These are phyloP conservation scores for Globisporangium megalacanthum DNA, from an alignment of 352 stramenopile genomes.

Conservation along the genomic window DNA sequence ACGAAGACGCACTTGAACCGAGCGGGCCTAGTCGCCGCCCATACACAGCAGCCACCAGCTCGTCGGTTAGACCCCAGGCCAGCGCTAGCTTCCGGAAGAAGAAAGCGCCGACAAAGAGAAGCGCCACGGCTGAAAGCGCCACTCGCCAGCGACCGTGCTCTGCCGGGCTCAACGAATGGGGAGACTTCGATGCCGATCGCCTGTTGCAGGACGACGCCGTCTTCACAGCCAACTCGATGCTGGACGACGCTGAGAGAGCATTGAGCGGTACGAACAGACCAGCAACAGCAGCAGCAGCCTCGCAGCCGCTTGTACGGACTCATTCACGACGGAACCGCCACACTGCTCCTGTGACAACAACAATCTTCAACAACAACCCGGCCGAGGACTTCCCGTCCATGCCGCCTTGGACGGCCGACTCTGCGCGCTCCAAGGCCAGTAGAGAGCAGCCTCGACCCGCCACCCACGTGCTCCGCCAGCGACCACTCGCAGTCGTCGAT, in stretches of 20 bases:
- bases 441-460: slow-evolving; percentile 8
- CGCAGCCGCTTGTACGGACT: background rate
- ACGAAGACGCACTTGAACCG: background rate
- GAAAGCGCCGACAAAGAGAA: slow-evolving; percentile 5
- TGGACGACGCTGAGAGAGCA: slow-evolving; percentile 9
- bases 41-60: slow-evolving; percentile 6
- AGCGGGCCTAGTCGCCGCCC: slow-evolving; percentile 4
- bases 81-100: slow-evolving; percentile 2
- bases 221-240: background rate
- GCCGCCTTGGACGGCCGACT: background rate
- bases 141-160: slow-evolving; percentile 3
- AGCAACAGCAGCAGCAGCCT: background rate
- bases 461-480: slow-evolving; percentile 26
- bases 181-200: slow-evolving; percentile 49
- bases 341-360: slow-evolving; percentile 3
- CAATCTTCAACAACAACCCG: slow-evolving; percentile 3
- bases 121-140: background rate
- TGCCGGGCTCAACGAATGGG: slow-evolving; percentile 35
- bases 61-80: slow-evolving; percentile 1
- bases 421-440: background rate
- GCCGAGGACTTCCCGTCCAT: slow-evolving; percentile 6
- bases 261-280: slow-evolving; percentile 1
- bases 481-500: slow-evolving; percentile 24
- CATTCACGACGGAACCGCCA: slow-evolving; percentile 3
- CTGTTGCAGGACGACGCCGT: slow-evolving; percentile 23